phyloP scores from a whole-genome alignment of 139 green algal genomes.

The Chlorella sp. region DNA sequence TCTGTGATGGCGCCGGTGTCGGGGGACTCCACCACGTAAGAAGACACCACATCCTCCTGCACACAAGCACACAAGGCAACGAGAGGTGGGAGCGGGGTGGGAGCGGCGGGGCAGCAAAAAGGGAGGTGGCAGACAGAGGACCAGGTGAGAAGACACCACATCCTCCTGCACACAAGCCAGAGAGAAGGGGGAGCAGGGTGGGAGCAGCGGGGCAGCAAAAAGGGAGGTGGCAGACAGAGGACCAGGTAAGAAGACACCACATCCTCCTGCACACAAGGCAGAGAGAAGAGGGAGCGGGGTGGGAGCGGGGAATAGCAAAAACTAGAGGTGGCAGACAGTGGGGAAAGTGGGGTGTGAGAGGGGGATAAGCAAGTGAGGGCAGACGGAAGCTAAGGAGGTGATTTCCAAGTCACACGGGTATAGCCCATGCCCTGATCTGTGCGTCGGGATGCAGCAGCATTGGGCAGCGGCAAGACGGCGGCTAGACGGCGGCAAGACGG shows the following conservation, averaged over 20 bases:
- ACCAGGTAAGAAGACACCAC: conserved; percentile 95
- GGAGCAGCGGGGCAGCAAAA: neutral
- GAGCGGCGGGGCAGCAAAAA: neutral
- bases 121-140: too few relatives aligned
- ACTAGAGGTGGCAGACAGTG: neutral
- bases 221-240: neutral
- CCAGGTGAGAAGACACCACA: conserved; percentile 92
- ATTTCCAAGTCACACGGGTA: too few relatives aligned
- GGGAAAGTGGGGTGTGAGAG: neutral
- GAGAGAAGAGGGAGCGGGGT: neutral
- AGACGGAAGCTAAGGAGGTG: too few relatives aligned
- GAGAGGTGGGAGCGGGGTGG: neutral
- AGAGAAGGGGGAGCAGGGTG: neutral
- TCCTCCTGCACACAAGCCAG: conserved; percentile 22
- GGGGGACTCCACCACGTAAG: conserved; percentile 88
- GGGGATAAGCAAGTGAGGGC: neutral
- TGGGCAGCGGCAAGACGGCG: too few relatives aligned
- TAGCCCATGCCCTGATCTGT: too few relatives aligned
- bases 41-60: conserved; percentile 78
- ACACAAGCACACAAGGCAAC: neutral
- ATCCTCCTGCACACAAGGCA: conserved; percentile 23
- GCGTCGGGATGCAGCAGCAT: too few relatives aligned
- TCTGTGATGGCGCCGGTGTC: conserved; percentile 80
- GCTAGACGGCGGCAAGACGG: too few relatives aligned
- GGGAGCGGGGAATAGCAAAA: neutral